Percentiles rank a stretch among this genome's conserved stretches.
phyloP scores from a whole-genome alignment of 108 stramenopile species.

The Cylindrotheca fusiformis region DNA sequence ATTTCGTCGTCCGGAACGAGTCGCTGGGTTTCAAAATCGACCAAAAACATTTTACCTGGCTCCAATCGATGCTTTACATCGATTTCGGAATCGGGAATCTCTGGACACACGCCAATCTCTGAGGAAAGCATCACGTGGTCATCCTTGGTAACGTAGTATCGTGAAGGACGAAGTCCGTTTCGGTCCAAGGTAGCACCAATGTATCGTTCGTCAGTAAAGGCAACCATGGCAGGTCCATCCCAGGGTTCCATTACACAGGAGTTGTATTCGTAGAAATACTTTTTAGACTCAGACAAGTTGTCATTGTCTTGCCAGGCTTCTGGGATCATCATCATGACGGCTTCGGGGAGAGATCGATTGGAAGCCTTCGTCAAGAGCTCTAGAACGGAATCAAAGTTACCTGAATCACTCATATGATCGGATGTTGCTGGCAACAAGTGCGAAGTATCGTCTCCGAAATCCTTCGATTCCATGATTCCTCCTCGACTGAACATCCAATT shows the following conservation, averaged over 20 bases:
- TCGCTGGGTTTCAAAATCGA: conserved; percentile 91
- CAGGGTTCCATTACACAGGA: conserved; percentile 98
- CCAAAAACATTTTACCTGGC: conserved; percentile 98
- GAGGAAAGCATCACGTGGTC: conserved; percentile 93
- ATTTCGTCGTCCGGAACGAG: conserved; percentile 96
- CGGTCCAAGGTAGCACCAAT: conserved; percentile 94
- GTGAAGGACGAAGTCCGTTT: conserved; percentile 93
- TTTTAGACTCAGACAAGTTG: conserved; percentile 86
- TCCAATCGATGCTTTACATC: conserved; percentile 94
- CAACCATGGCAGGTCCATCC: conserved; percentile 99
- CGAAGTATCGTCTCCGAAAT: conserved; percentile 80
- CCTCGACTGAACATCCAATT: conserved; percentile 98
- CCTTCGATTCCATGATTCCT: conserved; percentile 90
- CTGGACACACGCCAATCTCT: conserved; percentile 93
- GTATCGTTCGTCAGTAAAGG: conserved; percentile 95
- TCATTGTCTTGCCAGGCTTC: conserved; percentile 97
- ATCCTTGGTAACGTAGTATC: conserved; percentile 96
- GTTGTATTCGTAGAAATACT: conserved; percentile 98
- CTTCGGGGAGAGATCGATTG: conserved; percentile 86
- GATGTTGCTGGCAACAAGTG: conserved; percentile 85
- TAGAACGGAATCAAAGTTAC: conserved; percentile 94
- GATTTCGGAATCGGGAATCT: conserved; percentile 79
- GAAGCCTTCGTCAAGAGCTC: conserved; percentile 93
- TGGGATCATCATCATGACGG: conserved; percentile 96
- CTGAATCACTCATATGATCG: conserved; percentile 93